Evolutionary conservation across 768 basidiomycete genomes (phyloP), one percentile per base, ranked within the genome.

Genomic region (Lenzites betulinus): DNA sequence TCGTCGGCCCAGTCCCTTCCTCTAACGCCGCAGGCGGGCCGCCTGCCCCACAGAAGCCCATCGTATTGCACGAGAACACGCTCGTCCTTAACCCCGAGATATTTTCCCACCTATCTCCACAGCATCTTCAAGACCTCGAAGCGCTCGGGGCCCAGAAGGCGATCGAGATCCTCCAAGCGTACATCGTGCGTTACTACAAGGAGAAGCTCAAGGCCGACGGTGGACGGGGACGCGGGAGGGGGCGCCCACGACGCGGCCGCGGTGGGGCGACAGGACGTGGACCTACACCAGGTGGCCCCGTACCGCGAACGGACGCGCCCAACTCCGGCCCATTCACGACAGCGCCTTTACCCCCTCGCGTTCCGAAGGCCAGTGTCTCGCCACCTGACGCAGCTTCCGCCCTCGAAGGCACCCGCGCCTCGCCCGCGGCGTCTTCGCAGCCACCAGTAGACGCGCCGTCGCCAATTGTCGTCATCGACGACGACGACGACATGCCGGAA

Each of bases 151-250:
- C 92, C 0, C 84, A 88, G 70, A 86, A 89, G 64, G 93, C 94
- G 7, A 75, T 96, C 52, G 83, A 85, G 64, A 87, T 93, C 22
- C 76, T 96, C 57, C 93, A 93, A 62, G 86, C 83, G 2, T 90
- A 94, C 67, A 92, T 95, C 71, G 90, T 93, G 43, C 83, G 89
- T 54, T 90, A 87, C 61, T 75, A 94, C 69, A 95, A 95, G 74
- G 90, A 93, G 71, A 79, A 78, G 64, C 83, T 86, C 64, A 73
- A 77, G 73, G 73, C 78, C 57, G 75, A 81, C 67, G 68, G 70
- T 46, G 39, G 78, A 25, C 58, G 73, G 16, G 71, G 68, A 13
- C 63, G 71, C 0, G 71, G 68, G 1, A 33, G 68, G 28, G 70
- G 64, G 70, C 80, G 65, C 80, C 81, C 51, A 80, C 80, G 67